Percentiles rank a stretch among this genome's conserved stretches.
Evolutionary conservation across 1,139 yeast genomes (phyloP).

Genomic region (Pichia sp.): DNA sequence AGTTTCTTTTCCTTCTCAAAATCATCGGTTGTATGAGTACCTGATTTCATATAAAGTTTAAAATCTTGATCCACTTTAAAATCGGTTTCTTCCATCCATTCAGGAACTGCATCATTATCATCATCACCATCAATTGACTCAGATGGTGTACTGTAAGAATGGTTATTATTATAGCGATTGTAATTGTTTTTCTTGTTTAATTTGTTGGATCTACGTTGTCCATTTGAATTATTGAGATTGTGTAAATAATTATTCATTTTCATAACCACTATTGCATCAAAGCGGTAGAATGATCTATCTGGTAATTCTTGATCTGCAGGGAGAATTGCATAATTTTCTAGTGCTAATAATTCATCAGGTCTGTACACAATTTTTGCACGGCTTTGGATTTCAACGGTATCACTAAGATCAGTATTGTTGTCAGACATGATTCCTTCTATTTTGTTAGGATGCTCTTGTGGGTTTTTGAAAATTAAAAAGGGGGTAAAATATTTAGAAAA

Average conservation of each 20-base stretch:
- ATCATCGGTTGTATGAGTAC: slow-evolving; percentile 25
- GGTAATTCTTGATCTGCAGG: slow-evolving; percentile 20
- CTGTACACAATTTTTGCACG: slow-evolving; percentile 11
- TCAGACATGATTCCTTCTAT: too few relatives aligned
- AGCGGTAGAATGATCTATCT: slow-evolving; percentile 21
- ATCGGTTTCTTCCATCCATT: slow-evolving; percentile 28
- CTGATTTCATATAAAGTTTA: slow-evolving; percentile 21
- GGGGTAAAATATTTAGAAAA: too few relatives aligned
- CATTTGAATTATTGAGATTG: slow-evolving; percentile 4
- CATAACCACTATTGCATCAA: slow-evolving; percentile 13
- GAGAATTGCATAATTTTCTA: slow-evolving; percentile 14
- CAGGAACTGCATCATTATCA: slow-evolving; percentile 20
- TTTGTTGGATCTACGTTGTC: neutral
- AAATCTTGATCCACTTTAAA: slow-evolving; percentile 27
- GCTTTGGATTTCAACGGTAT: neutral
- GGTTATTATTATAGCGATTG: neutral
- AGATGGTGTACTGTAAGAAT: slow-evolving; percentile 12
- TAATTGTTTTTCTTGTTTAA: neutral
- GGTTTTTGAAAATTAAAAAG: too few relatives aligned
- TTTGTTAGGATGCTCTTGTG: too few relatives aligned
- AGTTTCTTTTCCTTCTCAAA: slow-evolving; percentile 25
- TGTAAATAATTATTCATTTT: slow-evolving; percentile 9
- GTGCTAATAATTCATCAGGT: slow-evolving; percentile 15
- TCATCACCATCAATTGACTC: slow-evolving; percentile 15
- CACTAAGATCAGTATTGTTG: neutral